Conservation (phyloP, 2,329 filamentous ascomycete species). For the Neonectria faginata region DNA sequence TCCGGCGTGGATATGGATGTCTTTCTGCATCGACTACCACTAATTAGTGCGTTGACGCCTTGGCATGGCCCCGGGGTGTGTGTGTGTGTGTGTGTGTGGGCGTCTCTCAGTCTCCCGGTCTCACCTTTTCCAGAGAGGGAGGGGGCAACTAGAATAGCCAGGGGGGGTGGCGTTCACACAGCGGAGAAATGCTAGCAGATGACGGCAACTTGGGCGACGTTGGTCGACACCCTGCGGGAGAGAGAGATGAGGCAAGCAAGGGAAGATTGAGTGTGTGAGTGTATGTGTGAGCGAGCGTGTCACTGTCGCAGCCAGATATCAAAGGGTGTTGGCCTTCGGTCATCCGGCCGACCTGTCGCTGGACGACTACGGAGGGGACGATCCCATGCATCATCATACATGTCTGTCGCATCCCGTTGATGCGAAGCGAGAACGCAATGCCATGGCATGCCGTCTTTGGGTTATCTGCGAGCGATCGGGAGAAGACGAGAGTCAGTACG, state of each 20-base stretch:
- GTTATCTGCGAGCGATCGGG: not conserved
- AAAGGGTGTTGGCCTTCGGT: not conserved
- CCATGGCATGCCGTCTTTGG: conserved; percentile 20
- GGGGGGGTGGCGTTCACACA: not conserved
- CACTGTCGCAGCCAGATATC: not conserved
- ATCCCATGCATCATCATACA: not conserved
- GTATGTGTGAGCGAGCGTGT: not conserved
- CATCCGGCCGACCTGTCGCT: not conserved
- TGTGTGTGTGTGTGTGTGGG: not conserved
- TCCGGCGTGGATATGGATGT: conserved; percentile 38
- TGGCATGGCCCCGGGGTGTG: not conserved
- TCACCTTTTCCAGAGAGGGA: not conserved
- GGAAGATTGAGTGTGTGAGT: not conserved
- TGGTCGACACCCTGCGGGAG: not conserved
- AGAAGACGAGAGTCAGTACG: not conserved
- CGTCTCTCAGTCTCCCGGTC: not conserved
- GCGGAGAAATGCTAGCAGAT: not conserved
- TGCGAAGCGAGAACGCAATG: conserved; percentile 1
- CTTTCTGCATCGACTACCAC: conserved; percentile 6
- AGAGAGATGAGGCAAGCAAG: conserved; percentile 1
- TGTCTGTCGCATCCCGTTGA: not conserved
- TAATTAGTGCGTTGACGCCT: conserved; percentile 4
- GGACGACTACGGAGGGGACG: not conserved
- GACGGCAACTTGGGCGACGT: too few relatives aligned
- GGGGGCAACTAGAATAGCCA: not conserved